Base-by-base conservation (phyloP, 345 rosid genomes). In the Luvunga scandens region DNA sequence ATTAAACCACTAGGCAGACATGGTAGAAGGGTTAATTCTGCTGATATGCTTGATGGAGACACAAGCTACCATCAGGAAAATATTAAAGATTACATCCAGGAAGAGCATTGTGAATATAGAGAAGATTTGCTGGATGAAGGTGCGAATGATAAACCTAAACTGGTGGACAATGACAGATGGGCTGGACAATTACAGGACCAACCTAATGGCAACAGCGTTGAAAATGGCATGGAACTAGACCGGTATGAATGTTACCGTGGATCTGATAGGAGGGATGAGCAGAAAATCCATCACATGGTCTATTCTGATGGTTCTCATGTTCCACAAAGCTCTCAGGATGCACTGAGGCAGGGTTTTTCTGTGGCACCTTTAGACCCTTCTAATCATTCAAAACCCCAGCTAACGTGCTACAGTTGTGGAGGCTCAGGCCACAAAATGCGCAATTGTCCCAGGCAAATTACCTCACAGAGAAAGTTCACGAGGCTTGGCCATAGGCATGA, bases 131-230 rank as follows among this genome's bases (percentile, higher is more conserved):
- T 34, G 34, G 80, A 72, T 67, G 85, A 76, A 65, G 83, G 73
- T 71, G 73, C 62, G 67, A 63, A 45, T 73, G 75, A 31, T 76
- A 80, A 73, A 71, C n/a, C 78, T 24, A 53, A 78, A 39, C 42
- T 12, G 45, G n/a, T 73, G 28, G 85, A 81, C 68, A 53, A 69
- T 75, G 91, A 83, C 69, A 84, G 87, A 82, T 84, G 87, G 88
- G 85, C 79, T 65, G 81, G 77, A 50, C 76, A 77, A 73, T 24
- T 69, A 9, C 71, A 70, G 81, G 81, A 78, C 69, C 71, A 65
- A 45, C 36, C 76, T 69, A 79, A 66, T 62, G 86, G 80, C 42
- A 69, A 67, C 70, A 79, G 59, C 39, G 31, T 75, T 62, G 76
- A 69, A 64, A 73, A 79, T 77, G 73, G 64, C 18, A 4, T 76